phyloP scores from a whole-genome alignment of 306 rosid species.

The Ceratonia siliqua region DNA sequence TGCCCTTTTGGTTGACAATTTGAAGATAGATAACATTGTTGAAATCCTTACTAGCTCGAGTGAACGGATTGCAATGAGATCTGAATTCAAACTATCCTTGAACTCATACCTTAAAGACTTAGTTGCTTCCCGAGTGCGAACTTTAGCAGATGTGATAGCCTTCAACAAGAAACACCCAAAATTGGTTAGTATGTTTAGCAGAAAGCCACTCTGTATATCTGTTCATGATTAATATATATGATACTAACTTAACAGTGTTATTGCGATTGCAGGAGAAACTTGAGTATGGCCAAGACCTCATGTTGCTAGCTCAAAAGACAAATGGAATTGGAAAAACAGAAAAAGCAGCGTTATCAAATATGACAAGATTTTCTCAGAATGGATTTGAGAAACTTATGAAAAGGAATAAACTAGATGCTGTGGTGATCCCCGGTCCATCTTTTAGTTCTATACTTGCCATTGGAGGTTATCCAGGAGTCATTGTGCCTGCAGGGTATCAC shows the following conservation, averaged over 20 bases:
- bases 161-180: conserved; percentile 49
- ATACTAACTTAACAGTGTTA: background rate
- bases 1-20: conserved; percentile 51
- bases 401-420: conserved; percentile 46
- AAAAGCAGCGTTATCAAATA: conserved; percentile 26
- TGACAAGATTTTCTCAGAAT: conserved; percentile 23
- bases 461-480: conserved; percentile 75
- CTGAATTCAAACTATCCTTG: conserved; percentile 57
- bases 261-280: conserved; percentile 44
- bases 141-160: conserved; percentile 52
- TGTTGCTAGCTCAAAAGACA: conserved; percentile 39
- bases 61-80: conserved; percentile 41
- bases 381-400: conserved; percentile 46
- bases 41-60: conserved; percentile 26
- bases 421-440: conserved; percentile 40
- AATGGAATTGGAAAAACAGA: conserved; percentile 33
- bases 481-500: conserved; percentile 68
- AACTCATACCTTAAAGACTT: conserved; percentile 51
- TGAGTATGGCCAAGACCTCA: conserved; percentile 36
- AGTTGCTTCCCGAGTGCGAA: conserved; percentile 49
- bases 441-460: conserved; percentile 46
- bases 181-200: conserved; percentile 31
- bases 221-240: background rate
- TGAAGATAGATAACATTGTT: conserved; percentile 34
- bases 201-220: background rate